These are phyloP conservation scores for Grigorovia yakushimaensis DNA, from an alignment of 805 yeast genomes.

Conservation along the genomic window DNA sequence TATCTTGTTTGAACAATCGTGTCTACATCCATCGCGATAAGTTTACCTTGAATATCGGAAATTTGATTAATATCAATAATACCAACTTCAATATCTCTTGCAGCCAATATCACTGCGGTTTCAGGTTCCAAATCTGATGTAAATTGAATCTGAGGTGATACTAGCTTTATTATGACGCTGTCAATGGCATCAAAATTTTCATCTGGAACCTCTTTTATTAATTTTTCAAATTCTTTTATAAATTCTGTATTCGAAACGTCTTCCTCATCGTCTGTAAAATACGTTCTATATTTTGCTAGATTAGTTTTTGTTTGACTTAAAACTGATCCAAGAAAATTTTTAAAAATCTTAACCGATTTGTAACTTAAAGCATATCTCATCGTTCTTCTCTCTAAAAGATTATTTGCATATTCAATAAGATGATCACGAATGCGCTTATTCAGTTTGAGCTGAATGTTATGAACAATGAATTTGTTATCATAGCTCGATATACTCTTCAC, in stretches of 20 bases:
- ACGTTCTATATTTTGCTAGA: neutral
- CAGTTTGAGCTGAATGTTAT: slow-evolving; percentile 47
- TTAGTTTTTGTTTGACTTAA: slow-evolving; percentile 12
- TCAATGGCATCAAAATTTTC: slow-evolving; percentile 36
- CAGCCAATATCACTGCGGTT: slow-evolving; percentile 42
- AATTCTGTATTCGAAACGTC: slow-evolving; percentile 23
- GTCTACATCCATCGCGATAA: slow-evolving; percentile 22
- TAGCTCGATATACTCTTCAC: slow-evolving; percentile 29
- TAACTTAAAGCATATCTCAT: slow-evolving; percentile 38
- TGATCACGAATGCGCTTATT: slow-evolving; percentile 41
- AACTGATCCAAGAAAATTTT: slow-evolving; percentile 28
- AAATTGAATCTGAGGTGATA: slow-evolving; percentile 55
- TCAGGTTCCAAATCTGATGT: slow-evolving; percentile 37
- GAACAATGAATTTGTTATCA: slow-evolving; percentile 50
- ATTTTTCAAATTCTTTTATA: slow-evolving; percentile 38
- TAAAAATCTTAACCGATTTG: slow-evolving; percentile 41
- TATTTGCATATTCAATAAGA: slow-evolving; percentile 38
- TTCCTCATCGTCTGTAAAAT: slow-evolving; percentile 12
- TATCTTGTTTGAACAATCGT: slow-evolving; percentile 44
- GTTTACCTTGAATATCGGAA: slow-evolving; percentile 24
- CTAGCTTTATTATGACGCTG: slow-evolving; percentile 43
- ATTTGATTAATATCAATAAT: slow-evolving; percentile 37
- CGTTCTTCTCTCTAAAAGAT: slow-evolving; percentile 35
- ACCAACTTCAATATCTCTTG: slow-evolving; percentile 51
- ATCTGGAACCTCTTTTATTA: slow-evolving; percentile 34